phyloP scores from a whole-genome alignment of 805 yeast genomes.

The Ogataea ganodermae region DNA sequence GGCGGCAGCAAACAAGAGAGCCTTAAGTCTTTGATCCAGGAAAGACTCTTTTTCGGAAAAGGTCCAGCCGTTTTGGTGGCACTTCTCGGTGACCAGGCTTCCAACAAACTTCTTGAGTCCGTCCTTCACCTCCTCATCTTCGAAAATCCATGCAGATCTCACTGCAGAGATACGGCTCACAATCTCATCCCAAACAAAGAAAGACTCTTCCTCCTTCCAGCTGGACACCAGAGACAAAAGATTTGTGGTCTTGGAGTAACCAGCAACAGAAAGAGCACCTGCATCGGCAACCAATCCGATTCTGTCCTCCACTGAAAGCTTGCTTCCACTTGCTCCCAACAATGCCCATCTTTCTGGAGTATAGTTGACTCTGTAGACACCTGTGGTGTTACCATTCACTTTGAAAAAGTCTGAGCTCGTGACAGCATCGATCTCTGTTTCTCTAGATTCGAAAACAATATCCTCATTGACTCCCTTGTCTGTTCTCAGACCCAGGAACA shows the following conservation, averaged over 20 bases:
- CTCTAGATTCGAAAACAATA: slow-evolving; percentile 30
- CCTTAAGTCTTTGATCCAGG: slow-evolving; percentile 40
- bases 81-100: slow-evolving; percentile 29
- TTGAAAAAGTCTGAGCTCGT: slow-evolving; percentile 40
- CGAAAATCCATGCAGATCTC: slow-evolving; percentile 40
- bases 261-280: slow-evolving; percentile 52
- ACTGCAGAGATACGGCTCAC: slow-evolving; percentile 41
- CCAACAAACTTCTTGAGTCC: slow-evolving; percentile 38
- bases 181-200: slow-evolving; percentile 61
- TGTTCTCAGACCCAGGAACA: slow-evolving; percentile 45
- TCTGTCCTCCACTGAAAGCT: slow-evolving; percentile 50
- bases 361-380: slow-evolving; percentile 57
- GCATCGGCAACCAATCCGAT: slow-evolving; percentile 60
- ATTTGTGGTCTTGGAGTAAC: slow-evolving; percentile 45
- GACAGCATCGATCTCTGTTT: slow-evolving; percentile 17
- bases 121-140: slow-evolving; percentile 34
- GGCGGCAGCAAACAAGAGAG: slow-evolving; percentile 46
- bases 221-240: slow-evolving; percentile 48
- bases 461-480: slow-evolving; percentile 33
- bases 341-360: slow-evolving; percentile 40
- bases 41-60: slow-evolving; percentile 74
- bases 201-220: slow-evolving; percentile 42
- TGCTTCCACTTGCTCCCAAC: slow-evolving; percentile 40
- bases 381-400: slow-evolving; percentile 52
- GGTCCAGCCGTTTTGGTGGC: slow-evolving; percentile 69